These are phyloP conservation scores for Rhodotorula sp. DNA, from an alignment of 1,284 basidiomycete genomes.

Conservation along the genomic window DNA sequence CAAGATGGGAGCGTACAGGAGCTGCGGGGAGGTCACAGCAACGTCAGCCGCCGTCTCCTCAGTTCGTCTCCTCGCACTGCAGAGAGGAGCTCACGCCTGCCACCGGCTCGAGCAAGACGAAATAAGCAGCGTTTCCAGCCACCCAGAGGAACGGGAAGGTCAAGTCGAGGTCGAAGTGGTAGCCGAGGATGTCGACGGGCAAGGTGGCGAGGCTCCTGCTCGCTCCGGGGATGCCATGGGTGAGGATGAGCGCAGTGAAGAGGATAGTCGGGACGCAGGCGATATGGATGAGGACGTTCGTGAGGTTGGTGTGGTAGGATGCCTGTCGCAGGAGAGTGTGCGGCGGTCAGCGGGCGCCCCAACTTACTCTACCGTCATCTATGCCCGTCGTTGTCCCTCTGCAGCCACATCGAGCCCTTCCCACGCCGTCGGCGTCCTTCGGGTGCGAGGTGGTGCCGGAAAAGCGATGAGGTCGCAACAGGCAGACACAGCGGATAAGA, in stretches of 20 bases:
- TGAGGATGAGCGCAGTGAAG: slow-evolving; percentile 38
- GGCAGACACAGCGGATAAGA: neutral
- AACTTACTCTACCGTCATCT: neutral
- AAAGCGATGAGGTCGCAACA: neutral
- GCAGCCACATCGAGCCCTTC: neutral
- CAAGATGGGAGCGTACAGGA: slow-evolving; percentile 42
- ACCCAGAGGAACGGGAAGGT: slow-evolving; percentile 36
- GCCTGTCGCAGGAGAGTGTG: slow-evolving; percentile 19
- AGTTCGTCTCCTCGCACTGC: no score
- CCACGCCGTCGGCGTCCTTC: no score
- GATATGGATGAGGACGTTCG: slow-evolving; percentile 40
- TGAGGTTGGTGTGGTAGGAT: slow-evolving; percentile 42
- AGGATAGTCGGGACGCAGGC: slow-evolving; percentile 44
- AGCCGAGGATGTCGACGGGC: slow-evolving; percentile 14
- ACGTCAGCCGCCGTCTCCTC: neutral
- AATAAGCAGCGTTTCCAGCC: slow-evolving; percentile 41
- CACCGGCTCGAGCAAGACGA: slow-evolving; percentile 42
- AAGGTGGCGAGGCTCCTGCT: slow-evolving; percentile 19
- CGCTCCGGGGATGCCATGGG: slow-evolving; percentile 35
- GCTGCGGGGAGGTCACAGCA: slow-evolving; percentile 14
- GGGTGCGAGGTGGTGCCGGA: no score
- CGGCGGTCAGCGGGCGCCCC: neutral
- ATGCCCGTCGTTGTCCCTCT: no score
- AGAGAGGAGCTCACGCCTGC: slow-evolving; percentile 31
- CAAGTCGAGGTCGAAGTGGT: slow-evolving; percentile 23